These are phyloP conservation scores for Silybum marianum DNA, from an alignment of 129 eudicot genomes.

Conservation along the genomic window DNA sequence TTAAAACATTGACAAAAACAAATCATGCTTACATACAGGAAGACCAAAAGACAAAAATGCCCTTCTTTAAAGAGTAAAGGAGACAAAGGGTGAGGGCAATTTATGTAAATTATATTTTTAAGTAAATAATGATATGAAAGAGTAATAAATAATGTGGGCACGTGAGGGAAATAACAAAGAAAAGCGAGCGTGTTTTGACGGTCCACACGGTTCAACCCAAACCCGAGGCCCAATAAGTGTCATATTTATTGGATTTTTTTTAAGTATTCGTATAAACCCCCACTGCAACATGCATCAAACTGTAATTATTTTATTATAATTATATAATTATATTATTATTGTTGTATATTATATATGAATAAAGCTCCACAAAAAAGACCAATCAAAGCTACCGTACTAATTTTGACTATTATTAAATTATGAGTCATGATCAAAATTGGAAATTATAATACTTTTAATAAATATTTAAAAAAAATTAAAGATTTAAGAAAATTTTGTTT, in stretches of 20 bases:
- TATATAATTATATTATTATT: too few relatives aligned
- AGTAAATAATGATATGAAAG: background rate
- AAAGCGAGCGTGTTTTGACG: conserved; percentile 18
- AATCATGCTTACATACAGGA: too few relatives aligned
- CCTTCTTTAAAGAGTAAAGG: background rate
- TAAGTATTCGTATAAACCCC: background rate
- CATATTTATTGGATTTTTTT: background rate
- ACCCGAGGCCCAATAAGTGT: background rate
- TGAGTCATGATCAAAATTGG: too few relatives aligned
- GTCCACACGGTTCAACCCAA: conserved; percentile 22
- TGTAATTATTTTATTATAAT: too few relatives aligned
- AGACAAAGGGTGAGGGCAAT: background rate
- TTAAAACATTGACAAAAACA: too few relatives aligned
- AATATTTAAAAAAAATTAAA: too few relatives aligned
- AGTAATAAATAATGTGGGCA: background rate
- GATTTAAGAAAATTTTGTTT: too few relatives aligned
- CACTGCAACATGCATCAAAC: too few relatives aligned
- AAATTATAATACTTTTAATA: too few relatives aligned
- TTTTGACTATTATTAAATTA: background rate
- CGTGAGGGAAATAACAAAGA: conserved; percentile 6
- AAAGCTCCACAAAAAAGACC: background rate
- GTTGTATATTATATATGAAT: background rate
- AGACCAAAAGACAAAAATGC: too few relatives aligned
- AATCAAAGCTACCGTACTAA: too few relatives aligned
- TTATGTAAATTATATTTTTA: background rate